A percentile compares a stretch with the other conserved stretches of the same genome.
These are phyloP conservation scores for Neospermospora avenae DNA, from an alignment of 2,329 filamentous ascomycete species.

Conservation along the genomic window DNA sequence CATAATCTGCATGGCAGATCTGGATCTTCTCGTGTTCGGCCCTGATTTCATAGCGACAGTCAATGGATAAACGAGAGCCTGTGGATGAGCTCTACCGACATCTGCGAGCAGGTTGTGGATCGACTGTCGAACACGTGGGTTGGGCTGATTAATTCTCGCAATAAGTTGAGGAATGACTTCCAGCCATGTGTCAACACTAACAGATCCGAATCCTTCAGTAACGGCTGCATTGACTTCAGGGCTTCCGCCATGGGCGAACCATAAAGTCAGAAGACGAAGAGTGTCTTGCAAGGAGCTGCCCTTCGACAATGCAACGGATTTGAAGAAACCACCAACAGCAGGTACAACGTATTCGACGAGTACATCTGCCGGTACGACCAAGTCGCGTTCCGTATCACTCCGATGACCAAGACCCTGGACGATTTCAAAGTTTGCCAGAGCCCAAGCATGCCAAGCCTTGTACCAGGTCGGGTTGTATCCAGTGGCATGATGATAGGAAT, in stretches of 20 bases:
- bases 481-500: conserved; percentile 89
- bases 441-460: conserved; percentile 99
- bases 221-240: conserved; percentile 85
- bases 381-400: conserved; percentile 27
- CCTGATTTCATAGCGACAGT: conserved; percentile 96
- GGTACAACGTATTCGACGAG: conserved; percentile 89
- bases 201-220: conserved; percentile 83
- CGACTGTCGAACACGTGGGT: conserved; percentile 79
- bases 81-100: conserved; percentile 89
- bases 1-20: conserved; percentile 92
- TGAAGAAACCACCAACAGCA: conserved; percentile 93
- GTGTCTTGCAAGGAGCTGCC: conserved; percentile 96
- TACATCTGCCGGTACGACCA: conserved; percentile 57
- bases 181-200: conserved; percentile 97
- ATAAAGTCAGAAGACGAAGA: conserved; percentile 84
- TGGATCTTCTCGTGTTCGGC: conserved; percentile 76
- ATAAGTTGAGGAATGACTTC: conserved; percentile 98
- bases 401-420: conserved; percentile 67
- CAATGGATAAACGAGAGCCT: conserved; percentile 93
- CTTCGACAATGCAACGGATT: conserved; percentile 87
- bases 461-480: conserved; percentile 95
- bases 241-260: conserved; percentile 91
- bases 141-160: conserved; percentile 94
- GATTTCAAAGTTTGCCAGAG: conserved; percentile 96
- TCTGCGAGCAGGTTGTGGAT: conserved; percentile 92